Evolutionary conservation across 2,329 filamentous ascomycete genomes (phyloP).

Genomic region (Hypoxylon sp.): DNA sequence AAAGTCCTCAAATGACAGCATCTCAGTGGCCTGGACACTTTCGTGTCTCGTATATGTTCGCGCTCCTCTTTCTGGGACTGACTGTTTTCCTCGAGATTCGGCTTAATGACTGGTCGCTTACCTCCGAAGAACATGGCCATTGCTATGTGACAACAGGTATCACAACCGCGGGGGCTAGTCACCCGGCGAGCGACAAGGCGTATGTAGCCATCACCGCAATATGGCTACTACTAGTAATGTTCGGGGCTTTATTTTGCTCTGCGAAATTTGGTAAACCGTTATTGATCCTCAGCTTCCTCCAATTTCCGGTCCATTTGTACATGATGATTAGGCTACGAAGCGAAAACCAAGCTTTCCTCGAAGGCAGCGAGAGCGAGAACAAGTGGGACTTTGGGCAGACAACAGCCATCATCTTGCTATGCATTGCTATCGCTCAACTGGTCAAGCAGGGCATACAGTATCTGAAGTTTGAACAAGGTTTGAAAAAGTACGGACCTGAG

Average conservation of each 20-base stretch:
- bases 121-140: conserved; percentile 44
- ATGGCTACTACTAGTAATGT: conserved; percentile 38
- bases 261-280: conserved; percentile 33
- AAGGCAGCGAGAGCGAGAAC: conserved; percentile 38
- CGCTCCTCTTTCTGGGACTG: conserved; percentile 50
- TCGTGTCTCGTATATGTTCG: conserved; percentile 51
- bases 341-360: conserved; percentile 41
- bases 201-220: conserved; percentile 42
- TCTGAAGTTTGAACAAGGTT: conserved; percentile 28
- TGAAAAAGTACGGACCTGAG: conserved; percentile 35
- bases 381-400: conserved; percentile 47
- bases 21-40: conserved; percentile 46
- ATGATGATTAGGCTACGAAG: conserved; percentile 44
- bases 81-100: conserved; percentile 51
- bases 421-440: conserved; percentile 37
- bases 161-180: conserved; percentile 39
- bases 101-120: conserved; percentile 49
- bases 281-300: conserved; percentile 37
- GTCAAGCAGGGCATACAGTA: conserved; percentile 27
- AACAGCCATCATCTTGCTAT: conserved; percentile 44
- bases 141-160: conserved; percentile 51
- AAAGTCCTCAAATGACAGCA: conserved; percentile 20
- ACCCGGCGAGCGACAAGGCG: conserved; percentile 50
- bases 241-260: conserved; percentile 33
- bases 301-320: conserved; percentile 46